phyloP scores from a whole-genome alignment of 108 stramenopile genomes.

The Cyclostephanos tholiformis region DNA sequence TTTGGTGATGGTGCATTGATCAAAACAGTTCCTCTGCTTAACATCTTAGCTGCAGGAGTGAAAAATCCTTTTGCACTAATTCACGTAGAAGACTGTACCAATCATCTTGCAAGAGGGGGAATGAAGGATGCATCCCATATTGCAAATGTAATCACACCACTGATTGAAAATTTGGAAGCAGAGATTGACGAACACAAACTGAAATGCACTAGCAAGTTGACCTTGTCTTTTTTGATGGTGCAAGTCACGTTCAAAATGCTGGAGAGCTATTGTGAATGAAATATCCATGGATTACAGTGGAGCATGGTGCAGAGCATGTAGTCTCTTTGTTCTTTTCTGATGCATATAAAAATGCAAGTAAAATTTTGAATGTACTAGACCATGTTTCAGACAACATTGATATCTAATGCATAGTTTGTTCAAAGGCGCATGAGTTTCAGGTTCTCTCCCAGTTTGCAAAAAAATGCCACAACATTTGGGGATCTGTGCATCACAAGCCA shows the following conservation, averaged over 20 bases:
- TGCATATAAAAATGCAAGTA: neutral
- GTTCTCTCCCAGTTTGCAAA: neutral
- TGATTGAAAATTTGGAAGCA: neutral
- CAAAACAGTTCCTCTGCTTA: too few species aligned
- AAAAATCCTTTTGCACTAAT: too few species aligned
- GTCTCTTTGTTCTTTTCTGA: too few species aligned
- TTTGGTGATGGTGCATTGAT: too few species aligned
- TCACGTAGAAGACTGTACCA: too few species aligned
- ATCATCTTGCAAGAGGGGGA: neutral
- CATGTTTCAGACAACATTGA: neutral
- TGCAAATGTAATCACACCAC: neutral
- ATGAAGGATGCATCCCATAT: neutral
- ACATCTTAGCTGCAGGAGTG: too few species aligned
- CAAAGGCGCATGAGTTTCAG: neutral
- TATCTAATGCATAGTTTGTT: neutral
- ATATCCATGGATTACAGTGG: constrained; percentile 12
- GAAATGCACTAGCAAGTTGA: constrained; percentile 5
- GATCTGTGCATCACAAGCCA: constrained; percentile 16
- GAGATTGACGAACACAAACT: neutral
- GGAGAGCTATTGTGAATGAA: neutral
- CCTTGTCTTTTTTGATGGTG: constrained; percentile 20
- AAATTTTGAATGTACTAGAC: neutral
- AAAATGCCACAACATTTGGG: constrained; percentile 10
- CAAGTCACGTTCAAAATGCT: constrained; percentile 23
- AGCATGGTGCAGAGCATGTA: too few species aligned